Percentiles rank a stretch among this genome's conserved stretches.
Conservation (phyloP, 345 rosid genomes). For the Eucalyptus microcorys region DNA sequence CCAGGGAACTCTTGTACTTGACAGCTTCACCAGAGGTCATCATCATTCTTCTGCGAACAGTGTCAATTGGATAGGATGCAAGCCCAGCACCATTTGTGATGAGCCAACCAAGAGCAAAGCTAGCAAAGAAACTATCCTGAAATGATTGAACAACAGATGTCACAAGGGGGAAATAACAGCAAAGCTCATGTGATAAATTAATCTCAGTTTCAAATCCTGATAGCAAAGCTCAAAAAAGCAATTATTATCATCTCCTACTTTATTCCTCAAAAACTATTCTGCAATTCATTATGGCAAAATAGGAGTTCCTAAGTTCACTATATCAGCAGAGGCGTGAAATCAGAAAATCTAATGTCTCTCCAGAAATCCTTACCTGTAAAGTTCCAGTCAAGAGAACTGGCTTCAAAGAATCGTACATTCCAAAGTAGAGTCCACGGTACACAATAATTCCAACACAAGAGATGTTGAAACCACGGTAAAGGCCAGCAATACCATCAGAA, state of each 20-base stretch:
- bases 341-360: neutral
- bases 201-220: neutral
- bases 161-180: neutral
- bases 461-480: slow-evolving; percentile 85
- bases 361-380: slow-evolving; percentile 26
- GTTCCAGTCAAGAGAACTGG: slow-evolving; percentile 57
- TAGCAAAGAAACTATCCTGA: slow-evolving; percentile 85
- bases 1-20: slow-evolving; percentile 70
- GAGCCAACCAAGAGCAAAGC: slow-evolving; percentile 83
- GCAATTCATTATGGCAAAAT: neutral
- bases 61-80: slow-evolving; percentile 81
- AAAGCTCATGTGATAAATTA: neutral
- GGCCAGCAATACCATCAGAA: slow-evolving; percentile 72
- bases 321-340: neutral
- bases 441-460: slow-evolving; percentile 77
- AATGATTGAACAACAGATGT: slow-evolving; percentile 1
- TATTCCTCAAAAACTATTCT: neutral
- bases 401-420: slow-evolving; percentile 81
- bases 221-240: neutral
- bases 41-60: slow-evolving; percentile 97
- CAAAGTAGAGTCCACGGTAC: slow-evolving; percentile 85
- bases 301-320: neutral
- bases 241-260: neutral
- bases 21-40: slow-evolving; percentile 95
- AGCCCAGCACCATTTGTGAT: slow-evolving; percentile 88